These are phyloP conservation scores for Rhizopogon salebrosus DNA, from an alignment of 768 basidiomycete genomes.

Conservation along the genomic window DNA sequence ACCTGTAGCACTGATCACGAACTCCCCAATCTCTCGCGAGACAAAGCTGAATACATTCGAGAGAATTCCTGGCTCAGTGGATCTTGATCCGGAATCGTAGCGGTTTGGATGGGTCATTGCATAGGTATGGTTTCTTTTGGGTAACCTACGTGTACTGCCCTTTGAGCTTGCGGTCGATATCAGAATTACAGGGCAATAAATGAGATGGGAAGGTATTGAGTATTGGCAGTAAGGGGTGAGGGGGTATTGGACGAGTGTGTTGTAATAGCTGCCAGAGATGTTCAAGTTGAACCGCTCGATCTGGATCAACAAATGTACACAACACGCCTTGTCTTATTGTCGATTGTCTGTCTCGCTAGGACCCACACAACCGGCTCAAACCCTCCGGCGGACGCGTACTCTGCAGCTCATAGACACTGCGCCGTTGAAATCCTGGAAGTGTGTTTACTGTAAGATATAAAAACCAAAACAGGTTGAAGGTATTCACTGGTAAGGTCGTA, in stretches of 20 bases:
- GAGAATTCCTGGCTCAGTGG: conserved; percentile 34
- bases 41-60: conserved; percentile 67
- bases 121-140: too few species aligned
- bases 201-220: conserved; percentile 7
- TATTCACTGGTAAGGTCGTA: too few species aligned
- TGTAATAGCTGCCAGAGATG: not conserved
- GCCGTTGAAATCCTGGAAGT: too few species aligned
- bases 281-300: not conserved
- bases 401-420: too few species aligned
- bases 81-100: not conserved
- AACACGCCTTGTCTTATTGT: conserved; percentile 9
- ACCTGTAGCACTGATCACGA: conserved; percentile 61
- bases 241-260: not conserved
- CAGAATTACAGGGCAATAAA: not conserved
- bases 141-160: too few species aligned
- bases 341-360: not conserved
- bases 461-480: too few species aligned
- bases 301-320: conserved; percentile 12
- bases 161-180: not conserved
- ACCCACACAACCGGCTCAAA: too few species aligned
- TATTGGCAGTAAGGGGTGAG: not conserved
- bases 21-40: conserved; percentile 65
- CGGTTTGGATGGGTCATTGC: not conserved
- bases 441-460: too few species aligned
- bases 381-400: too few species aligned